These are phyloP conservation scores for Blastocystis sp. DNA, from an alignment of 352 stramenopile species.

Conservation along the genomic window DNA sequence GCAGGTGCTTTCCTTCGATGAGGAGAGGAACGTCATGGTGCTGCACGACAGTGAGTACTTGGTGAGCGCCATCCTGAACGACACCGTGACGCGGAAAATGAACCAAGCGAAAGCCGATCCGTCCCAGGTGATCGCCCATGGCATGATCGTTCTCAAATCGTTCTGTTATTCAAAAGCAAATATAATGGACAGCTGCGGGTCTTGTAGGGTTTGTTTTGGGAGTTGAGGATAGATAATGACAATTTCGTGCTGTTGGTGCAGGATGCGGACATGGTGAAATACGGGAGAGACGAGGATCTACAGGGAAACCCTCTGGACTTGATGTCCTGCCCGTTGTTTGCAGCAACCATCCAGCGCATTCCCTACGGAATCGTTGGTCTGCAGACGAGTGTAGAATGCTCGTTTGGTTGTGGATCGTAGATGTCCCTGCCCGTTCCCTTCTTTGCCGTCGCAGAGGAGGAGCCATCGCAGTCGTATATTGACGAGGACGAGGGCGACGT, in stretches of 20 bases:
- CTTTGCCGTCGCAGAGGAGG: neutral
- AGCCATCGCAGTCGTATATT: neutral
- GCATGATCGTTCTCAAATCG: neutral
- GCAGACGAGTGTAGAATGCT: neutral
- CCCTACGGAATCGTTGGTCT: conserved; percentile 14
- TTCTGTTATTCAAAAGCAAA: conserved; percentile 56
- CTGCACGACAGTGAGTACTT: conserved; percentile 14
- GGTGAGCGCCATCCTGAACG: neutral
- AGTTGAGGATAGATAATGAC: conserved; percentile 28
- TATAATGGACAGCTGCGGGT: neutral
- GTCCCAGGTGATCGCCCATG: neutral
- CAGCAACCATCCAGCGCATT: neutral
- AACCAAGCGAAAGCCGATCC: neutral
- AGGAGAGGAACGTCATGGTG: neutral
- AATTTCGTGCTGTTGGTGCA: conserved; percentile 2
- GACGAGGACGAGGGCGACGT: neutral
- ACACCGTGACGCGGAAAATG: neutral
- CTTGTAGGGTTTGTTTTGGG: neutral
- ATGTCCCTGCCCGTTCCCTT: neutral
- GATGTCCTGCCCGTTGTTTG: neutral
- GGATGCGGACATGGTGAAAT: conserved; percentile 8
- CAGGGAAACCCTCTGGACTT: neutral
- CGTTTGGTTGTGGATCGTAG: neutral
- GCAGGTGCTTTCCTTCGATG: conserved; percentile 34
- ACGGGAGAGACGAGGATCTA: neutral